These are phyloP conservation scores for Ammopiptanthus mongolicus DNA, from an alignment of 306 rosid genomes.

Conservation along the genomic window DNA sequence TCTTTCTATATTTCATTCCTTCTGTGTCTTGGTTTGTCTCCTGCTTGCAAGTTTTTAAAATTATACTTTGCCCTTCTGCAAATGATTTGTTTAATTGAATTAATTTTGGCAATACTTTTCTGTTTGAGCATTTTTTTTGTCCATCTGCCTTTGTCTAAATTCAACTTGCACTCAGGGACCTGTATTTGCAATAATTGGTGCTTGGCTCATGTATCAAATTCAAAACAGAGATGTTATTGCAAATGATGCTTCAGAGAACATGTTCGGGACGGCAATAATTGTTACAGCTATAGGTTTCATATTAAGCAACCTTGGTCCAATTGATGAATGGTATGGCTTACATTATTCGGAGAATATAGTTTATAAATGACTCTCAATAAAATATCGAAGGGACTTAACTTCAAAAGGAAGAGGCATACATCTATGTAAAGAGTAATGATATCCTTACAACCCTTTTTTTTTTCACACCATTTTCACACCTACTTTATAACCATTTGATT, in stretches of 20 bases:
- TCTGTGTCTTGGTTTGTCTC: not conserved
- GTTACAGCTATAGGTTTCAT: conserved; percentile 55
- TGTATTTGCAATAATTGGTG: conserved; percentile 83
- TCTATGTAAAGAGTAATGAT: not conserved
- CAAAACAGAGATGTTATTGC: conserved; percentile 54
- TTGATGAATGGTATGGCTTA: conserved; percentile 70
- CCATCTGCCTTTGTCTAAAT: not conserved
- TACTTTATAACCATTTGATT: no score
- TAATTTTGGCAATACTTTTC: not conserved
- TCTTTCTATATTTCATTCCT: not conserved
- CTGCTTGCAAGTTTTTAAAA: not conserved
- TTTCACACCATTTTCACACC: no score
- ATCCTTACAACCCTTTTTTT: no score
- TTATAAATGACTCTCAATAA: not conserved
- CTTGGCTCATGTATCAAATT: conserved; percentile 78
- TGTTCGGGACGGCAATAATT: conserved; percentile 72
- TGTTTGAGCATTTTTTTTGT: not conserved
- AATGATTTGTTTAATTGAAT: not conserved
- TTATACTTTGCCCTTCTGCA: not conserved
- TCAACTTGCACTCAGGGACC: conserved; percentile 61
- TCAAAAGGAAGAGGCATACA: conserved; percentile 3
- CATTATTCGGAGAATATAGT: not conserved
- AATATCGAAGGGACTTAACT: not conserved
- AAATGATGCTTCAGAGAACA: conserved; percentile 44
- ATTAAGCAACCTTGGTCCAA: conserved; percentile 64